These are phyloP conservation scores for Paecilomyces dactylethromorphus DNA, from an alignment of 2,329 filamentous ascomycete species.

Conservation along the genomic window DNA sequence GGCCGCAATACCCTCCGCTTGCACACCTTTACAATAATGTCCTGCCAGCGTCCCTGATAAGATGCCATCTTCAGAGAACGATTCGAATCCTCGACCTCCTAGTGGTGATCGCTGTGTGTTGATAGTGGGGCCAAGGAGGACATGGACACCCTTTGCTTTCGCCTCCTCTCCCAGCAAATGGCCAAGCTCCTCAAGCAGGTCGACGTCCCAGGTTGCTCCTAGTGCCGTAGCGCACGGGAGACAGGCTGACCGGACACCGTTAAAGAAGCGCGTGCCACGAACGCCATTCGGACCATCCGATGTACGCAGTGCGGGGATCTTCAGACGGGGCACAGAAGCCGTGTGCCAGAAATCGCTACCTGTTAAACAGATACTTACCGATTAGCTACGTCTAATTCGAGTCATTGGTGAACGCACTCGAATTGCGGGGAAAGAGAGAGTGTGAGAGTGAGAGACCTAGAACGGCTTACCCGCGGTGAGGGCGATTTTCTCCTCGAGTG, in stretches of 20 bases:
- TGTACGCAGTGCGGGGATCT: conserved; percentile 59
- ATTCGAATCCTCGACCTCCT: conserved; percentile 81
- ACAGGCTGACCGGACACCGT: conserved; percentile 63
- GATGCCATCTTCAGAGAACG: conserved; percentile 75
- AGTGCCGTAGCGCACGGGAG: conserved; percentile 75
- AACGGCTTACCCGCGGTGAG: conserved; percentile 26
- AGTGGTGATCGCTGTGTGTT: conserved; percentile 77
- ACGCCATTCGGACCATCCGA: conserved; percentile 67
- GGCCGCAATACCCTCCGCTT: conserved; percentile 66
- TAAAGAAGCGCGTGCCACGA: conserved; percentile 62
- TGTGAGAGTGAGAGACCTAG: background rate
- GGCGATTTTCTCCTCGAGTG: conserved; percentile 52
- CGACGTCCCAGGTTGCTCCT: conserved; percentile 71
- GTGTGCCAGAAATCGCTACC: conserved; percentile 63
- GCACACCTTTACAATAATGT: conserved; percentile 65
- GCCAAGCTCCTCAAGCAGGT: conserved; percentile 63
- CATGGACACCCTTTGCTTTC: conserved; percentile 65
- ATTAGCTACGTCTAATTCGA: background rate
- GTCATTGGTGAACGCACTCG: background rate
- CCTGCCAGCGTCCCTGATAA: conserved; percentile 68
- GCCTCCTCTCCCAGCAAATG: conserved; percentile 64
- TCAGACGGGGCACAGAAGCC: conserved; percentile 55
- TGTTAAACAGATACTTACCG: conserved; percentile 7
- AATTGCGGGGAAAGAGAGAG: background rate
- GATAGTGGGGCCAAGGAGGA: conserved; percentile 70